Evolutionary conservation across 768 basidiomycete species (phyloP).

Genomic region (Trichaptum fuscoviolaceum): DNA sequence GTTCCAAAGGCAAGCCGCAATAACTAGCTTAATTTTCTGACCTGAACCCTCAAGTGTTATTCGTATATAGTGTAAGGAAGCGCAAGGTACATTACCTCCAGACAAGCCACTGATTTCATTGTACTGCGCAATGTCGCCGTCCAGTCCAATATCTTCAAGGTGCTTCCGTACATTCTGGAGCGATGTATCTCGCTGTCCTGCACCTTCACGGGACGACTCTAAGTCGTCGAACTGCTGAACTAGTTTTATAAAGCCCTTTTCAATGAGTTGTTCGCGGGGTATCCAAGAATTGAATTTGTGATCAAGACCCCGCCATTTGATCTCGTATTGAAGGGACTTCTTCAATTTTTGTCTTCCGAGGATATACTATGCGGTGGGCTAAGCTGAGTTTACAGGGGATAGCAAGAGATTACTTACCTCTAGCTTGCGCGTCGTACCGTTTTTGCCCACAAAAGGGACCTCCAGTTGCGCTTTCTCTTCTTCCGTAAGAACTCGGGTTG

Average conservation of each 20-base stretch:
- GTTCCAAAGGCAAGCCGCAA: slow-evolving; percentile 94
- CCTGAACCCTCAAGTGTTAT: slow-evolving; percentile 34
- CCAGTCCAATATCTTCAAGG: slow-evolving; percentile 90
- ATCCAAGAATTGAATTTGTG: slow-evolving; percentile 91
- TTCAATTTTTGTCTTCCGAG: slow-evolving; percentile 97
- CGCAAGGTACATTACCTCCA: slow-evolving; percentile 55
- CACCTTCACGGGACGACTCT: slow-evolving; percentile 92
- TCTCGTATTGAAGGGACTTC: slow-evolving; percentile 91
- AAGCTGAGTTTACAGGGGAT: slow-evolving; percentile 4
- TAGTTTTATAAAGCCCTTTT: slow-evolving; percentile 84
- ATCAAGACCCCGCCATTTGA: slow-evolving; percentile 80
- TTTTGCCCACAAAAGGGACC: slow-evolving; percentile 85
- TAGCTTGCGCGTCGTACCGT: slow-evolving; percentile 85
- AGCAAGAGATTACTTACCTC: slow-evolving; percentile 47
- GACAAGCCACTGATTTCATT: slow-evolving; percentile 94
- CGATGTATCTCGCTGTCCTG: slow-evolving; percentile 83
- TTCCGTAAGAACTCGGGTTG: slow-evolving; percentile 81
- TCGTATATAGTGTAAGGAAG: slow-evolving; percentile 10
- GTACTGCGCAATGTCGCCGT: slow-evolving; percentile 97
- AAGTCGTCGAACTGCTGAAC: slow-evolving; percentile 95
- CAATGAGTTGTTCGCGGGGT: slow-evolving; percentile 77
- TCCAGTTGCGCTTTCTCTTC: slow-evolving; percentile 79
- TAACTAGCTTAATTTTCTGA: slow-evolving; percentile 96
- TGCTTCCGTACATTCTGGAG: slow-evolving; percentile 82
- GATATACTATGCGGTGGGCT: slow-evolving; percentile 46